phyloP scores from a whole-genome alignment of 768 basidiomycete species.

The Galerina sulciceps region DNA sequence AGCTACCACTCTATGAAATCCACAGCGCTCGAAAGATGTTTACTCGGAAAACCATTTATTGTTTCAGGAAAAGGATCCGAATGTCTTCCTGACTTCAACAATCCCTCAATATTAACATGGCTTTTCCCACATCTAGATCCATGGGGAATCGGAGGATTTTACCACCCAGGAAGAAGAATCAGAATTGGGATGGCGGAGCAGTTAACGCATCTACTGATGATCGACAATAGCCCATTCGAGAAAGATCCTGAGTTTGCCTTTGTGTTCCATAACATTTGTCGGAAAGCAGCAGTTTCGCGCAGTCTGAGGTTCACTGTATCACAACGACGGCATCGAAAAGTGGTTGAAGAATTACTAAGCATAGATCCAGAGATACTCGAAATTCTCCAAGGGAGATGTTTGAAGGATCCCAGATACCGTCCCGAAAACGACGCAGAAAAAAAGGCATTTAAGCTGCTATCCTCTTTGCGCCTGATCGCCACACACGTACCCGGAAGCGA shows the following conservation, averaged over 20 bases:
- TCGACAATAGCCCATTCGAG: neutral
- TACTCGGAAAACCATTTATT: neutral
- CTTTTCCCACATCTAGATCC: constrained; percentile 18
- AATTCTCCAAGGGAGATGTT: neutral
- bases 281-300: neutral
- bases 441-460: neutral
- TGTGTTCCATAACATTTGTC: neutral
- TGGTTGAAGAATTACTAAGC: neutral
- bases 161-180: constrained; percentile 4
- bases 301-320: neutral
- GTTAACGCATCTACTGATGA: neutral
- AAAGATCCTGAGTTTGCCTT: neutral
- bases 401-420: neutral
- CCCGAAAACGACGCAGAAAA: neutral
- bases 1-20: constrained; percentile 12
- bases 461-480: neutral
- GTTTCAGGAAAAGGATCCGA: neutral
- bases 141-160: constrained; percentile 17
- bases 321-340: neutral
- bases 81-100: constrained; percentile 8
- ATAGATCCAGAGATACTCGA: neutral
- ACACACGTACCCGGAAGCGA: neutral
- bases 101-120: constrained; percentile 14
- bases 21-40: neutral
- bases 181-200: constrained; percentile 16